Evolutionary conservation across 2,329 filamentous ascomycete genomes (phyloP), one percentile per base, ranked within the genome.

Genomic region (Conoideocrella luteorostrata): DNA sequence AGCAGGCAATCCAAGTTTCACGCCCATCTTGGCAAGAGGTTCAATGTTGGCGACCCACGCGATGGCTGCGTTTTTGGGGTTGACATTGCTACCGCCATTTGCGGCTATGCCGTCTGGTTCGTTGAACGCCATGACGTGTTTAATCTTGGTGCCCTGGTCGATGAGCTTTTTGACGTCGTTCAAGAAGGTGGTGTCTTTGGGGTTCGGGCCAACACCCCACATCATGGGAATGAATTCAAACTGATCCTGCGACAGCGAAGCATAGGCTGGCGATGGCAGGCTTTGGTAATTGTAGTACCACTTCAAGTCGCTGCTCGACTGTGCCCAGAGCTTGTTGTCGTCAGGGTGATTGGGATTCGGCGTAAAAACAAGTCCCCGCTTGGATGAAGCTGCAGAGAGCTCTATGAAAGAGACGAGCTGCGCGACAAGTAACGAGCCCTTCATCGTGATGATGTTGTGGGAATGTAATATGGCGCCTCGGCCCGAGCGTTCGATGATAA

Each of bases 231-330:
- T 80, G 61, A 88, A 93, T 60, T 86, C 74, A 52, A 91, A 78
- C 12, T 71, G 62, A 12, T 69, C 65, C 52, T 82, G 75, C 0
- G 71, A 53, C 23, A 70, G 55, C 39, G 69, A 61, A 32, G 61
- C 51, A 57, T 74, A 82, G 33, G 66, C 66, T 0, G 70, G 49
- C 0, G 80, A 77, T 1, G 86, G 84, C 4, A 62, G 58, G 17
- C 70, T 56, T 21, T 66, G 63, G 63, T 90, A 93, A 68, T 90
- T 91, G 74, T 91, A 93, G 70, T 93, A 93, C 87, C 87, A 93
- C 3, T 80, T 84, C 44, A 91, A 64, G 33, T 80, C 75, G 15
- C 75, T 77, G 29, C 69, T 71, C 5, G 67, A 41, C 34, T 69
- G 60, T 10, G 71, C 66, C 83, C 85, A 90, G 54, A 84, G 70